Evolutionary conservation across 1,139 yeast genomes (phyloP), one percentile per base, ranked within the genome.

Genomic region (Zygoascus hellenicus): DNA sequence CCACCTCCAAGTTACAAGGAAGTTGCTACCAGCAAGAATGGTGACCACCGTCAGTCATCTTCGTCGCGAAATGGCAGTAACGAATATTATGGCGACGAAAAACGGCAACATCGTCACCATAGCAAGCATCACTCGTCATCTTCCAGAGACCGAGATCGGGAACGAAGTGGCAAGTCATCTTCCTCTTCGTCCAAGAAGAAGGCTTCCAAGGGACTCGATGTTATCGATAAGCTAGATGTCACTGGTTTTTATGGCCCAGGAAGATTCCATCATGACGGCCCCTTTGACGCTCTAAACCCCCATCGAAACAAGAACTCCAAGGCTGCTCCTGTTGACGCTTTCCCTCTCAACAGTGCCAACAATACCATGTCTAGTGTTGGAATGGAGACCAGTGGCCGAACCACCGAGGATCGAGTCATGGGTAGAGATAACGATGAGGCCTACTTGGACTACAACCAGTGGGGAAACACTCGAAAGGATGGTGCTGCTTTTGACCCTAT

Each of bases 201-300:
- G 39, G 38, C 45, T 13, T n/a, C 33, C 14, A 43, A 34, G 29
- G 72, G 72, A 11, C 60, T 92, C 55, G 98, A 92, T 62, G 87
- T 95, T 4, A 92, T 92, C 58, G 98, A 92, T 69, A 86, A 85
- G 66, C 74, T 92, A 57, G 98, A 92, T 64, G 97, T 90, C 34
- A 89, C 97, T 6, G 97, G 96, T 0, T 75, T 92, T 55, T 90
- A 86, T 63, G 97, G 97, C n/a, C 83, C 87, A 38, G 85, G 86
- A 26, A 87, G 92, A 1, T 92, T 92, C 75, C 98, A 92, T 66
- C 98, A 92, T 65, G 98, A 92, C 67, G 98, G 98, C 11, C 98
- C 98, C 14, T 92, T 92, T 65, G 98, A 92, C 66, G 98, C 98
- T 2, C 90, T 97, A 67, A 85, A 95, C 5, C 97, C 98, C 5